These are phyloP conservation scores for Phytomonas francai DNA, from an alignment of 208 protist genomes.

Conservation along the genomic window DNA sequence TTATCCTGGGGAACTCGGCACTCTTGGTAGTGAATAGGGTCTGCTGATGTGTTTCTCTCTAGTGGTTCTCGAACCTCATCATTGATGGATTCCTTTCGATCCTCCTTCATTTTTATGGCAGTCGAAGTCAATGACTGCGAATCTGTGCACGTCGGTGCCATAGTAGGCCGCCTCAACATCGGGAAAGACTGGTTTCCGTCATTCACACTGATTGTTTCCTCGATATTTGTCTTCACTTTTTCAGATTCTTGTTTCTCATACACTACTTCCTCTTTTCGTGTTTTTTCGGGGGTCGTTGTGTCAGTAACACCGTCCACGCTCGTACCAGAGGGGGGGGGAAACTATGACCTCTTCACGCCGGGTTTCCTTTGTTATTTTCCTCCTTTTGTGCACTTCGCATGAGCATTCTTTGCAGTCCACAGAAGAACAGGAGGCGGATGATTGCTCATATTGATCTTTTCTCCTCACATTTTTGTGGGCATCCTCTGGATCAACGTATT, in stretches of 20 bases:
- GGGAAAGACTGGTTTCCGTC: background rate
- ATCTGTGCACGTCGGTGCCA: background rate
- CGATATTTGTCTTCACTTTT: background rate
- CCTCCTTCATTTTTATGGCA: background rate
- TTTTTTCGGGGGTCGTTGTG: background rate
- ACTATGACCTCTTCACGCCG: background rate
- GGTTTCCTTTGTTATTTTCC: background rate
- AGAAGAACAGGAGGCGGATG: background rate
- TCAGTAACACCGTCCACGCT: background rate
- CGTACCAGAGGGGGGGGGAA: background rate
- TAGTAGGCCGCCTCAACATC: background rate
- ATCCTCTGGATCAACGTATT: background rate
- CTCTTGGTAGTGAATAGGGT: background rate
- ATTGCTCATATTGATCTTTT: background rate
- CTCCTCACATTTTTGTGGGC: background rate
- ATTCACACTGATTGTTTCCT: background rate
- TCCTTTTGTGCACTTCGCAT: background rate
- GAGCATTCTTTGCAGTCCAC: background rate
- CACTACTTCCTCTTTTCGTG: background rate
- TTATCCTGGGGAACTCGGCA: background rate
- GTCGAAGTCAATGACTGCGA: background rate
- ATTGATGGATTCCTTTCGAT: background rate
- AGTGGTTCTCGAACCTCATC: background rate
- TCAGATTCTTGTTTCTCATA: conserved; percentile 1
- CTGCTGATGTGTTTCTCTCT: background rate